phyloP scores from a whole-genome alignment of 2,329 filamentous ascomycete species.

The Fusarium sp. region DNA sequence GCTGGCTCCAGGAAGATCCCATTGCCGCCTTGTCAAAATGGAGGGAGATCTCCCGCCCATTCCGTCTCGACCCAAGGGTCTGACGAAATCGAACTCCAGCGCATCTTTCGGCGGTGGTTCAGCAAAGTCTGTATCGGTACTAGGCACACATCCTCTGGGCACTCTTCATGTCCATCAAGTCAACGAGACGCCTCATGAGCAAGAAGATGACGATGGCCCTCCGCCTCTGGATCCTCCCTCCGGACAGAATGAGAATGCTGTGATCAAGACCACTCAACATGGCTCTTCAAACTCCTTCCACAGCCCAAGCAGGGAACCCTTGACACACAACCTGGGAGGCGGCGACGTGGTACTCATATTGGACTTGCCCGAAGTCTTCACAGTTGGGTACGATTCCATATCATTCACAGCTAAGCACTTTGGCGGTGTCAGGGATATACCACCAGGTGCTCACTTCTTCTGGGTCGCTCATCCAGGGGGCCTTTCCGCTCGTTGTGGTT shows the following conservation, averaged over 20 bases:
- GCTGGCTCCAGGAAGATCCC: background rate
- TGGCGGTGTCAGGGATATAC: conserved; percentile 66
- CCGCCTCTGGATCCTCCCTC: conserved; percentile 48
- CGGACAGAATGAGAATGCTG: background rate
- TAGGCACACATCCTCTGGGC: conserved; percentile 57
- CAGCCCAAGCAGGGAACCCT: conserved; percentile 16
- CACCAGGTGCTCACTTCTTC: conserved; percentile 68
- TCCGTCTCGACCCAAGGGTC: conserved; percentile 37
- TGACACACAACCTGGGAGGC: conserved; percentile 49
- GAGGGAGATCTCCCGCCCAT: conserved; percentile 37
- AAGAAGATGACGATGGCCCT: conserved; percentile 41
- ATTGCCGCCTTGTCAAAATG: conserved; percentile 30
- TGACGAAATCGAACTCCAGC: conserved; percentile 54
- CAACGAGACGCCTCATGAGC: conserved; percentile 26
- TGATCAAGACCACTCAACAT: background rate
- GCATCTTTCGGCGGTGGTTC: conserved; percentile 43
- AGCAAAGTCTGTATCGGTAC: conserved; percentile 52
- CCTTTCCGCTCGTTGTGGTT: conserved; percentile 65
- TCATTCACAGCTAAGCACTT: conserved; percentile 62
- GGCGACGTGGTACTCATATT: conserved; percentile 66
- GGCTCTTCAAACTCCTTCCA: conserved; percentile 7
- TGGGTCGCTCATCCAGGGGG: conserved; percentile 65
- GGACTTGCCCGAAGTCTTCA: conserved; percentile 62
- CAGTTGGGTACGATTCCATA: conserved; percentile 65
- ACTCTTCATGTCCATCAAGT: conserved; percentile 55